These are phyloP conservation scores for Rhizopogon sp. DNA, from an alignment of 768 basidiomycete genomes.

Conservation along the genomic window DNA sequence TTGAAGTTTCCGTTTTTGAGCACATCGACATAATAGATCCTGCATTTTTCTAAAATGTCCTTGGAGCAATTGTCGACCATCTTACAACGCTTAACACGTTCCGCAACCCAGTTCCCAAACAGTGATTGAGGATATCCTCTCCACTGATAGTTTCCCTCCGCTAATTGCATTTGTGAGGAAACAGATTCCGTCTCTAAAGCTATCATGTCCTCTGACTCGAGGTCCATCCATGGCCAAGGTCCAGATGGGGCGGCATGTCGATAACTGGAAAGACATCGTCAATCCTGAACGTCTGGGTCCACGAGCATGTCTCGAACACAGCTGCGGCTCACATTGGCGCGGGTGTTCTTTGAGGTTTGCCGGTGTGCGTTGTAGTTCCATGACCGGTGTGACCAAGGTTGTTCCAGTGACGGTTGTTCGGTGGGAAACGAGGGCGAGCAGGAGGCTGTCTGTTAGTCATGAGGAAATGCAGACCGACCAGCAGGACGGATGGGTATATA, in stretches of 20 bases:
- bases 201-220: no score
- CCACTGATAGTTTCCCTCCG: no score
- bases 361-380: neutral
- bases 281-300: neutral
- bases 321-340: slow-evolving; percentile 15
- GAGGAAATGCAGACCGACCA: neutral
- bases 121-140: slow-evolving; percentile 36
- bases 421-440: neutral
- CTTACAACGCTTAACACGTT: slow-evolving; percentile 25
- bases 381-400: neutral
- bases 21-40: neutral
- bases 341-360: slow-evolving; percentile 15
- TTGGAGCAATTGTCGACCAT: slow-evolving; percentile 10
- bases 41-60: slow-evolving; percentile 3
- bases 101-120: slow-evolving; percentile 44
- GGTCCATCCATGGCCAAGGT: slow-evolving; percentile 12
- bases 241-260: slow-evolving; percentile 5
- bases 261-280: slow-evolving; percentile 5
- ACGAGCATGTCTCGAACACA: neutral
- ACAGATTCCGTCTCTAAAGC: neutral
- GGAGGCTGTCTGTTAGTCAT: no score
- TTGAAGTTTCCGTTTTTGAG: neutral
- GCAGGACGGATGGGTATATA: no score
- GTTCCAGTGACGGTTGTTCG: neutral
- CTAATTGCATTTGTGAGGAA: neutral